A percentile compares a stretch with the other conserved stretches of the same genome.
phyloP scores from a whole-genome alignment of 2,329 filamentous ascomycete species.

The Nectriaceae sp. region DNA sequence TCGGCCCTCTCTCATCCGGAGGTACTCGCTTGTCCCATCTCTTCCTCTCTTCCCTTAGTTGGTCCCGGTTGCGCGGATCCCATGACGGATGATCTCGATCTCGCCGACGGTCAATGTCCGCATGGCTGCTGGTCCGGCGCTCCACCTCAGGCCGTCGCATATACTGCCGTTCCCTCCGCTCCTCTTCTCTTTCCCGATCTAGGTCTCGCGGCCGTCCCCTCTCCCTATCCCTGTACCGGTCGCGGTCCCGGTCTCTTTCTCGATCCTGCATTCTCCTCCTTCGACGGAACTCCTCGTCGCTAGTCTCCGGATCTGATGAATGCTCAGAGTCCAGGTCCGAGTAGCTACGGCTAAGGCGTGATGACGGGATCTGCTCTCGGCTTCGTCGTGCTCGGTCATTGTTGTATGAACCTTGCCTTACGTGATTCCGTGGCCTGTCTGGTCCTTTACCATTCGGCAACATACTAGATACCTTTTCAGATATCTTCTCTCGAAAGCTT shows the following conservation, averaged over 20 bases:
- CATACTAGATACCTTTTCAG: slow-evolving; percentile 47
- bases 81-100: slow-evolving; percentile 37
- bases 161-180: slow-evolving; percentile 37
- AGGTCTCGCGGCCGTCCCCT: slow-evolving; percentile 40
- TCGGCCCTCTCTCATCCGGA: slow-evolving; percentile 32
- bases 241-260: slow-evolving; percentile 31
- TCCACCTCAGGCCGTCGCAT: slow-evolving; percentile 42
- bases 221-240: slow-evolving; percentile 32
- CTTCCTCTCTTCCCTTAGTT: slow-evolving; percentile 35
- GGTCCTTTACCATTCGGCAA: slow-evolving; percentile 38
- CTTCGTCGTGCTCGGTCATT: slow-evolving; percentile 35
- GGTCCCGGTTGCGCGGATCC: slow-evolving; percentile 36
- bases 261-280: slow-evolving; percentile 23
- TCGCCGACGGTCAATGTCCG: slow-evolving; percentile 47
- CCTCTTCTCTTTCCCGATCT: slow-evolving; percentile 40
- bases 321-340: slow-evolving; percentile 43
- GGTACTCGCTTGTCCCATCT: slow-evolving; percentile 38
- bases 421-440: slow-evolving; percentile 40
- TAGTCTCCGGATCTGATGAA: slow-evolving; percentile 36
- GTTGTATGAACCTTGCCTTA: slow-evolving; percentile 34
- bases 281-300: slow-evolving; percentile 33
- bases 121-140: slow-evolving; percentile 52
- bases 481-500: slow-evolving; percentile 46
- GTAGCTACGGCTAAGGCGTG: slow-evolving; percentile 43
- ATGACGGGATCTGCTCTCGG: slow-evolving; percentile 43